Percentiles rank a stretch among this genome's conserved stretches.
Evolutionary conservation across 2,329 filamentous ascomycete genomes (phyloP).

Genomic region (Stagonosporopsis cucurbitacearum): DNA sequence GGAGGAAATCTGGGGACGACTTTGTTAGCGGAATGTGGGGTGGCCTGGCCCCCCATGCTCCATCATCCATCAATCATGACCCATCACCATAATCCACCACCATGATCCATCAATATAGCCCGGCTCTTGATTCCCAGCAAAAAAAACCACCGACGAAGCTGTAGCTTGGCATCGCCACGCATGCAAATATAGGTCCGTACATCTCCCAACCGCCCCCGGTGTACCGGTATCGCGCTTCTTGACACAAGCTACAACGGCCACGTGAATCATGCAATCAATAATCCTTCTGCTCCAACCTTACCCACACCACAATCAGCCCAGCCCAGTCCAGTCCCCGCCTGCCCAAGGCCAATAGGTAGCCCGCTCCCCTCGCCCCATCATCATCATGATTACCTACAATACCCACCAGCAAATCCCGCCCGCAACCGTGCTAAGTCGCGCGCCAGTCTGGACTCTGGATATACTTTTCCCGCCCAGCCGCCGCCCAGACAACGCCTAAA

Average conservation of each 20-base stretch:
- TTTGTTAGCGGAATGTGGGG: too few relatives aligned
- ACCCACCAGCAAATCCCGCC: too few relatives aligned
- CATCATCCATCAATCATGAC: too few relatives aligned
- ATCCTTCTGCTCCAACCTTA: background rate
- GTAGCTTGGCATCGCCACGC: slow-evolving; percentile 12
- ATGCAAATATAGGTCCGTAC: slow-evolving; percentile 15
- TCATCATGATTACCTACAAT: too few relatives aligned
- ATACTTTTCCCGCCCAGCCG: slow-evolving; percentile 15
- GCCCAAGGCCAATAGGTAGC: too few relatives aligned
- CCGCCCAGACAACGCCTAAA: background rate
- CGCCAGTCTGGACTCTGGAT: slow-evolving; percentile 1
- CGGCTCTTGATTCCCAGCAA: background rate
- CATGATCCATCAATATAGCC: too few relatives aligned
- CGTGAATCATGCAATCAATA: background rate
- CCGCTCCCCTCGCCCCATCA: background rate
- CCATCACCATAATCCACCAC: too few relatives aligned
- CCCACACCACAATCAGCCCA: background rate
- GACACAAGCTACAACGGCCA: background rate
- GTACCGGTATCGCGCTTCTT: background rate
- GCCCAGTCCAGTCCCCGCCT: too few relatives aligned
- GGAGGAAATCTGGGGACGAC: background rate
- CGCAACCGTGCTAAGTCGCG: background rate
- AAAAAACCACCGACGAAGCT: background rate
- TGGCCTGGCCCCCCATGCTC: too few relatives aligned
- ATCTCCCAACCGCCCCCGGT: background rate